phyloP scores from a whole-genome alignment of 768 basidiomycete species.

The Leccinum subgranulosum region DNA sequence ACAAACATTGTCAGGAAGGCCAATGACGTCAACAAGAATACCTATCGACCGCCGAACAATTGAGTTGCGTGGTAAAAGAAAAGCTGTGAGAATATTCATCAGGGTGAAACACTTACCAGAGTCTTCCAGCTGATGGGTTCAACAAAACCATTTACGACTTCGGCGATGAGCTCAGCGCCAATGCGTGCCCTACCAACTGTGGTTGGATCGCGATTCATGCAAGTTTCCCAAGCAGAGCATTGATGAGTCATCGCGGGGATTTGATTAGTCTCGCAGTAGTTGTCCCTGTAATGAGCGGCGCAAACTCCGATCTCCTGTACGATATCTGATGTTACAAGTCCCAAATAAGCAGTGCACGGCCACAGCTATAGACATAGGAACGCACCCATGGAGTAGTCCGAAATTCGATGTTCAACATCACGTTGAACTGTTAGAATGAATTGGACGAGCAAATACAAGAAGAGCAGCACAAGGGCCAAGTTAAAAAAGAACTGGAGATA shows the following conservation, averaged over 20 bases:
- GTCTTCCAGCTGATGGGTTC: conserved; percentile 99
- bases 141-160: conserved; percentile 94
- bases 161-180: conserved; percentile 92
- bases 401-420: conserved; percentile 85
- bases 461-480: conserved; percentile 73
- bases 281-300: conserved; percentile 73
- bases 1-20: conserved; percentile 77
- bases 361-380: conserved; percentile 10
- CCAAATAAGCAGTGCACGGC: conserved; percentile 19
- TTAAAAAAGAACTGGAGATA: conserved; percentile 97
- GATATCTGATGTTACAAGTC: conserved; percentile 53
- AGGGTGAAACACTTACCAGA: conserved; percentile 52
- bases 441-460: conserved; percentile 80
- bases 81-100: conserved; percentile 12
- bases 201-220: conserved; percentile 93
- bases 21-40: conserved; percentile 72
- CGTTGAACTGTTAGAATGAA: conserved; percentile 88
- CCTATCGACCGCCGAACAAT: conserved; percentile 36
- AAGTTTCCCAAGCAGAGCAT: conserved; percentile 88
- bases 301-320: conserved; percentile 92
- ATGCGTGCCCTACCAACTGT: conserved; percentile 86
- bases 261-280: conserved; percentile 71
- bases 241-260: conserved; percentile 87
- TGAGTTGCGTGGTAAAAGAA: conserved; percentile 13
- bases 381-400: conserved; percentile 84